Evolutionary conservation across 345 rosid species (phyloP), one percentile per base, ranked within the genome.

Genomic region (Physaria fendleri): DNA sequence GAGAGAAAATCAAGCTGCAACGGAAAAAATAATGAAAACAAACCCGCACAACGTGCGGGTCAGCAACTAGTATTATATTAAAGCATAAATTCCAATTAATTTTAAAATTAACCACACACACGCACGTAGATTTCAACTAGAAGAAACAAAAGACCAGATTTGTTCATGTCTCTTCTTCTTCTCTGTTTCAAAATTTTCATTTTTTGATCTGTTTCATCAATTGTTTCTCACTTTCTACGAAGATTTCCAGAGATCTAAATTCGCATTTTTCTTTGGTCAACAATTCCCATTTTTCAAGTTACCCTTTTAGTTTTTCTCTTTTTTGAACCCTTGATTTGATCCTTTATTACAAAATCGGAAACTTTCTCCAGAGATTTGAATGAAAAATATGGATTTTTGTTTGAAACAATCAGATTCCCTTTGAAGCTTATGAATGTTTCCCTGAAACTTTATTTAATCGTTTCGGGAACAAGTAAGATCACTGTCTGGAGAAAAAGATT

Each of bases 1-100:
- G 37, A 28, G 65, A 68, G 89, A 82, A 73, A 80, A 85, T 68
- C 74, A 58, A 72, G 97, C 97, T 60, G 93, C 97, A 24, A 80
- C 79, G 11, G n/a, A n/a, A n/a, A n/a, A n/a, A n/a, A n/a, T n/a
- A n/a, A n/a, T n/a, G n/a, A n/a, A n/a, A n/a, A n/a, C n/a, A n/a
- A n/a, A n/a, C n/a, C n/a, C n/a, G n/a, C n/a, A n/a, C n/a, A n/a
- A n/a, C n/a, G n/a, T n/a, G n/a, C n/a, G n/a, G n/a, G n/a, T n/a
- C n/a, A n/a, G n/a, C n/a, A n/a, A n/a, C n/a, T n/a, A n/a, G n/a
- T n/a, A n/a, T n/a, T n/a, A n/a, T n/a, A n/a, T 23, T 16, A 41
- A 20, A 56, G 3, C 5, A 14, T 15, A 40, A 32, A 8, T 35
- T 35, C 56, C 46, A 34, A 13, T 14, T 39, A 43, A 27, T 11